Conservation (phyloP, 805 yeast species). For the Wickerhamomyces canadensis region DNA sequence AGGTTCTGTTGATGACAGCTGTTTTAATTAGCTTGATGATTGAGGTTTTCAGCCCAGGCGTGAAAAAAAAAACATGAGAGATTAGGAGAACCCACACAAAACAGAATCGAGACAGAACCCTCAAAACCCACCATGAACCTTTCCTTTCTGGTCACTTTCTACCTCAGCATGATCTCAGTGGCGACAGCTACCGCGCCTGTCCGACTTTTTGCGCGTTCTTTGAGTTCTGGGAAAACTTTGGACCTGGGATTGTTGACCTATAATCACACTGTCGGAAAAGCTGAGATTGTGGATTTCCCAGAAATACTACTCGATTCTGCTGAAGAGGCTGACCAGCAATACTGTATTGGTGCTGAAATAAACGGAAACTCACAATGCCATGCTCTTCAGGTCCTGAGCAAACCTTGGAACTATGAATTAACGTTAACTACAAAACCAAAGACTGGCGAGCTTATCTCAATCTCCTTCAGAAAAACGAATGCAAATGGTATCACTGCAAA, state of each 20-base stretch:
- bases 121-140: not conserved
- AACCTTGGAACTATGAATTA: constrained; percentile 15
- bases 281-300: not conserved
- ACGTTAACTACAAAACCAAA: constrained; percentile 10
- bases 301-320: not conserved
- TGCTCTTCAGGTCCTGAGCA: constrained; percentile 10
- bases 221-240: not conserved
- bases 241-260: constrained; percentile 2
- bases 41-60: too few relatives aligned
- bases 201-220: constrained; percentile 1
- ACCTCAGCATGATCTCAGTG: not conserved
- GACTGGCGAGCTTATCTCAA: constrained; percentile 15
- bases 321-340: constrained; percentile 2
- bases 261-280: constrained; percentile 1
- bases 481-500: constrained; percentile 10
- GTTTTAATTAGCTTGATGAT: too few relatives aligned
- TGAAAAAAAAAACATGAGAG: too few relatives aligned
- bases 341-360: constrained; percentile 20
- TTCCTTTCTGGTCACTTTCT: not conserved
- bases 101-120: too few relatives aligned
- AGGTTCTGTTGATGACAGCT: too few relatives aligned
- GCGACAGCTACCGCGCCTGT: not conserved
- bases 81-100: too few relatives aligned
- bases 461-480: constrained; percentile 8
- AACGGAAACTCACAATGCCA: constrained; percentile 13